Evolutionary conservation across 805 yeast species (phyloP).

Genomic region (Wickerhamiella nectarea): DNA sequence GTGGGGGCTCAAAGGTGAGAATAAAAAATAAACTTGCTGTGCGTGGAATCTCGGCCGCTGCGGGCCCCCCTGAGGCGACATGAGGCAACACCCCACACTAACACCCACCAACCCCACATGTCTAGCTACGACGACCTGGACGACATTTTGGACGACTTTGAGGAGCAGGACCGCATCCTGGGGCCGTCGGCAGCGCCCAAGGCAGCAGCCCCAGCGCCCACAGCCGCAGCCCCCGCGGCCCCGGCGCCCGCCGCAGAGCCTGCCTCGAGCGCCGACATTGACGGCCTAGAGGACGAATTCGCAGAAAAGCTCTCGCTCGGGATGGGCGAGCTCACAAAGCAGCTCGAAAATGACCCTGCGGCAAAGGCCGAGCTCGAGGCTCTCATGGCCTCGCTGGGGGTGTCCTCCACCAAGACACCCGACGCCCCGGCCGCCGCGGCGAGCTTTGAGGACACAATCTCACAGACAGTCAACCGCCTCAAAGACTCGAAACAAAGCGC

Average conservation of each 20-base stretch:
- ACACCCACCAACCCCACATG: slow-evolving; percentile 9
- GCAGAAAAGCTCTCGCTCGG: slow-evolving; percentile 30
- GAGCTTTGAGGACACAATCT: slow-evolving; percentile 58
- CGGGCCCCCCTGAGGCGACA: too few species aligned
- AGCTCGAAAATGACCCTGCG: slow-evolving; percentile 39
- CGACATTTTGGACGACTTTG: slow-evolving; percentile 75
- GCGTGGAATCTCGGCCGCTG: too few species aligned
- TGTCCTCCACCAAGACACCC: slow-evolving; percentile 9
- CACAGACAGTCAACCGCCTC: slow-evolving; percentile 66
- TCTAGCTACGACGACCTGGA: slow-evolving; percentile 21
- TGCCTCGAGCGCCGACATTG: slow-evolving; percentile 17
- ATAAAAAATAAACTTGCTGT: too few species aligned
- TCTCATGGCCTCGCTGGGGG: slow-evolving; percentile 25
- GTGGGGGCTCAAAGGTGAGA: neutral
- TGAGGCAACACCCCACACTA: slow-evolving; percentile 5
- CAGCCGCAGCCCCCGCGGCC: neutral
- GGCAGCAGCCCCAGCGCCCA: neutral
- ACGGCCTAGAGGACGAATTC: slow-evolving; percentile 18
- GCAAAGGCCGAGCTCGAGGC: slow-evolving; percentile 38
- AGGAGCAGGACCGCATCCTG: slow-evolving; percentile 41
- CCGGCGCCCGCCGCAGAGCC: slow-evolving; percentile 15
- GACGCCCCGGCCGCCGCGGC: slow-evolving; percentile 13
- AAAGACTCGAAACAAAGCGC: slow-evolving; percentile 51
- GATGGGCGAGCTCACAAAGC: slow-evolving; percentile 33
- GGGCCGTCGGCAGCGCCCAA: slow-evolving; percentile 25